Percentiles rank a stretch among this genome's conserved stretches.
Evolutionary conservation across 2,329 filamentous ascomycete species (phyloP).

Genomic region (Zasmidium angulare): DNA sequence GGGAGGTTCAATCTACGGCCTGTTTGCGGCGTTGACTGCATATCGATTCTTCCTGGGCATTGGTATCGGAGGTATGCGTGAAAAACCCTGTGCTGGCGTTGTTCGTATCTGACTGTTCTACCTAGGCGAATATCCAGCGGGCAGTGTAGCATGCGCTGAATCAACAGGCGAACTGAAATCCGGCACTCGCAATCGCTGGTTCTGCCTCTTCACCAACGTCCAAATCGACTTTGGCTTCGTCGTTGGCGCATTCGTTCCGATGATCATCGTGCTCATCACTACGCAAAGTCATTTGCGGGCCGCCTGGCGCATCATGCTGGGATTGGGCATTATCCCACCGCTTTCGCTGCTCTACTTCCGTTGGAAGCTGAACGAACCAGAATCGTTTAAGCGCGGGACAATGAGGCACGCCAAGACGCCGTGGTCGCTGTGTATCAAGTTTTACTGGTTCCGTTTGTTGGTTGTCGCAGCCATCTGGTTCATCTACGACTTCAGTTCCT

Average conservation of each 20-base stretch:
- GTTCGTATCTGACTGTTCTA: neutral
- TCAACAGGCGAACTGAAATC: conserved; percentile 76
- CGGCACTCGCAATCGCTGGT: conserved; percentile 81
- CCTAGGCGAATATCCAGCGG: conserved; percentile 72
- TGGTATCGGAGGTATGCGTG: conserved; percentile 27
- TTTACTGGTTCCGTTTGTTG: conserved; percentile 69
- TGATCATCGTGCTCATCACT: conserved; percentile 47
- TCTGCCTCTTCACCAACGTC: conserved; percentile 68
- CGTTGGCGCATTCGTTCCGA: conserved; percentile 73
- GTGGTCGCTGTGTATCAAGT: conserved; percentile 54
- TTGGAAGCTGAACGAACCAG: conserved; percentile 71
- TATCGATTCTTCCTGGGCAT: conserved; percentile 76
- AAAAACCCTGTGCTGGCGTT: neutral
- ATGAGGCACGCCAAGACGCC: conserved; percentile 60
- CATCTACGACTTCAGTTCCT: conserved; percentile 73
- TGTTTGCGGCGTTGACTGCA: conserved; percentile 75
- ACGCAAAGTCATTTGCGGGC: conserved; percentile 60
- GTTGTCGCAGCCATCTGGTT: conserved; percentile 78
- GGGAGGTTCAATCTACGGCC: conserved; percentile 63
- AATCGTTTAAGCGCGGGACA: conserved; percentile 69
- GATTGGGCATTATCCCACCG: conserved; percentile 73
- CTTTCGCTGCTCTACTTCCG: conserved; percentile 69
- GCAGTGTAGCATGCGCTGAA: conserved; percentile 81
- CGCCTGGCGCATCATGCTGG: conserved; percentile 79
- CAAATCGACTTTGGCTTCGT: conserved; percentile 85